Conservation (phyloP, 306 rosid species). For the Malus asiatica region DNA sequence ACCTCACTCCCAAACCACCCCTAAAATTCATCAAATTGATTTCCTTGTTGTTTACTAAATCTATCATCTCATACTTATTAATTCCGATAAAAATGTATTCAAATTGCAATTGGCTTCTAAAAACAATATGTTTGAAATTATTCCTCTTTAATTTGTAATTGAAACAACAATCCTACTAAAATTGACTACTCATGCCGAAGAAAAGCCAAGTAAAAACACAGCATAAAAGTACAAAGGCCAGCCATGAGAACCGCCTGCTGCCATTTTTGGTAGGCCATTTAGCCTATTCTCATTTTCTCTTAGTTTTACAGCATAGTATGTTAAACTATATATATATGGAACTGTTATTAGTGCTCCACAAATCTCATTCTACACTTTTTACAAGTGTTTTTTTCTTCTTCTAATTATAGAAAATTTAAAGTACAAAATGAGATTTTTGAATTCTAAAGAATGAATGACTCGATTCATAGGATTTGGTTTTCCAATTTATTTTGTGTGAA, state of each 20-base stretch:
- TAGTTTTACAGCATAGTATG: too few species aligned
- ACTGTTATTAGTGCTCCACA: too few species aligned
- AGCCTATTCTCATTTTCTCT: too few species aligned
- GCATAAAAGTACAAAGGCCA: slow-evolving; percentile 1
- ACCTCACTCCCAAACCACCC: too few species aligned
- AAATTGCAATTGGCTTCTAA: background rate
- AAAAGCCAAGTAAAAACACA: slow-evolving; percentile 11
- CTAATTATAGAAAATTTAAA: too few species aligned
- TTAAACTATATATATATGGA: too few species aligned
- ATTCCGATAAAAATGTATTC: background rate
- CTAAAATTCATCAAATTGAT: background rate
- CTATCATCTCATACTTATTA: background rate
- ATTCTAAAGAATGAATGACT: background rate
- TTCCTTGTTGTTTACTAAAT: background rate
- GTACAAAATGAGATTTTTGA: too few species aligned
- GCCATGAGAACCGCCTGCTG: too few species aligned
- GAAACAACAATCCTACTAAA: background rate
- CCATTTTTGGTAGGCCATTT: too few species aligned
- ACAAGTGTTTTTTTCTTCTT: too few species aligned
- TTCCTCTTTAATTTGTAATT: background rate
- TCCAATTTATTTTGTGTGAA: background rate
- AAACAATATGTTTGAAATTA: background rate
- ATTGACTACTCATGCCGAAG: slow-evolving; percentile 17
- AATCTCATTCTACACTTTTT: too few species aligned
- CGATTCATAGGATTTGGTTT: background rate